phyloP scores from a whole-genome alignment of 148 eudicot species.

The Chenopodium album region DNA sequence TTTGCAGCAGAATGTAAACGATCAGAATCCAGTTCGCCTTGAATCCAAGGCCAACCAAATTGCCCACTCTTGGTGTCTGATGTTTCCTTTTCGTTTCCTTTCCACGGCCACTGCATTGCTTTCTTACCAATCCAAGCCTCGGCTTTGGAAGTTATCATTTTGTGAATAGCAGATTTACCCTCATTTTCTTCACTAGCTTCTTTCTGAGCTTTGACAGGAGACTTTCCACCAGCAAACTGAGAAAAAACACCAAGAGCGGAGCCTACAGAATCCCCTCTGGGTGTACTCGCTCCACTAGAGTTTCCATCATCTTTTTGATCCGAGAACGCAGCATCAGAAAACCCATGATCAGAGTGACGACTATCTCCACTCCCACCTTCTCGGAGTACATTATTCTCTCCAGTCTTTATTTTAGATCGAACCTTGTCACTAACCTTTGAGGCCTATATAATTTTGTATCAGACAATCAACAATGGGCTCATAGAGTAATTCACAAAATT shows the following conservation, averaged over 20 bases:
- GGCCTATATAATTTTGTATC: conserved; percentile 58
- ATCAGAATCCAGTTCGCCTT: conserved; percentile 61
- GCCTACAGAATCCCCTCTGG: conserved; percentile 60
- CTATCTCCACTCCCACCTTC: conserved; percentile 82
- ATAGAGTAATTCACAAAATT: conserved; percentile 15
- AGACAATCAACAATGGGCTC: conserved; percentile 33
- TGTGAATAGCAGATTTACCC: conserved; percentile 61
- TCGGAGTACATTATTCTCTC: conserved; percentile 44
- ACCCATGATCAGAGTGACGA: conserved; percentile 63
- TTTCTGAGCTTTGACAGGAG: conserved; percentile 42
- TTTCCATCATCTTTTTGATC: conserved; percentile 73
- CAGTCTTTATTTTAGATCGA: conserved; percentile 71
- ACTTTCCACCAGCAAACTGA: conserved; percentile 36
- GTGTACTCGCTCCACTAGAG: conserved; percentile 90
- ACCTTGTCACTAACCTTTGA: conserved; percentile 92
- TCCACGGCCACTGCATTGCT: conserved; percentile 79
- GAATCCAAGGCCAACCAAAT: conserved; percentile 65
- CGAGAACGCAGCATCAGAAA: conserved; percentile 37
- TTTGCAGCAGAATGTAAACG: conserved; percentile 34
- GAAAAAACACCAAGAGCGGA: conserved; percentile 58
- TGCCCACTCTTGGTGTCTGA: conserved; percentile 51
- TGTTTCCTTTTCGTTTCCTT: conserved; percentile 60
- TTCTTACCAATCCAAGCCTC: conserved; percentile 92
- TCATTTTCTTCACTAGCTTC: conserved; percentile 65
- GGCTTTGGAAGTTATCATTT: conserved; percentile 62